A percentile compares a stretch with the other conserved stretches of the same genome.
phyloP scores from a whole-genome alignment of 805 yeast species.

The Sugiyamaella americana region DNA sequence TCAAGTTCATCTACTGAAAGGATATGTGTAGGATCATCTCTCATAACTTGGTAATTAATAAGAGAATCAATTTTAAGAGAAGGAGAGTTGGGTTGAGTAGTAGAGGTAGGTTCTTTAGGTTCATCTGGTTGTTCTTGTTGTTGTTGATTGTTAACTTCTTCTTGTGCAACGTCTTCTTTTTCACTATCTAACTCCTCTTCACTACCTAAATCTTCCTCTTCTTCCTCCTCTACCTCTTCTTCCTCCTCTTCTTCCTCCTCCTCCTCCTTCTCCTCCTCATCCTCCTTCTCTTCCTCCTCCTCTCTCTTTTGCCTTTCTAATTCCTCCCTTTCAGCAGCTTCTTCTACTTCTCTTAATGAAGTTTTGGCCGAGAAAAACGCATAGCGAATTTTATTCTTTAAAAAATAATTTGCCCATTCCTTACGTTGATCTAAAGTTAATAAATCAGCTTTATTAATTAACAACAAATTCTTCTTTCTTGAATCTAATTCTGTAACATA shows the following conservation, averaged over 20 bases:
- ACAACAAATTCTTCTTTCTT: constrained; percentile 69
- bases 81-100: constrained; percentile 19
- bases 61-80: not conserved
- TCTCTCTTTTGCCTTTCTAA: constrained; percentile 16
- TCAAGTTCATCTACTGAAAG: constrained; percentile 82
- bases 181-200: constrained; percentile 5
- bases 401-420: constrained; percentile 83
- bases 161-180: constrained; percentile 14
- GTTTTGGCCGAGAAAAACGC: constrained; percentile 90
- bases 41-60: constrained; percentile 21
- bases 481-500: constrained; percentile 75
- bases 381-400: constrained; percentile 59
- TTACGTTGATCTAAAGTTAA: constrained; percentile 70
- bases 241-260: constrained; percentile 21
- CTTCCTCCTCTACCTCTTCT: constrained; percentile 18
- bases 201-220: not conserved
- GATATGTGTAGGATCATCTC: constrained; percentile 54
- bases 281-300: constrained; percentile 11
- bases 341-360: constrained; percentile 70
- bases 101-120: constrained; percentile 19
- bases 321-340: constrained; percentile 29
- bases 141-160: constrained; percentile 23
- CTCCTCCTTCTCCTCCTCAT: constrained; percentile 12
- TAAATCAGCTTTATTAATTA: constrained; percentile 92
- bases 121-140: constrained; percentile 15